Conservation (phyloP, 257 asterid species). For the Plantago elongata region DNA sequence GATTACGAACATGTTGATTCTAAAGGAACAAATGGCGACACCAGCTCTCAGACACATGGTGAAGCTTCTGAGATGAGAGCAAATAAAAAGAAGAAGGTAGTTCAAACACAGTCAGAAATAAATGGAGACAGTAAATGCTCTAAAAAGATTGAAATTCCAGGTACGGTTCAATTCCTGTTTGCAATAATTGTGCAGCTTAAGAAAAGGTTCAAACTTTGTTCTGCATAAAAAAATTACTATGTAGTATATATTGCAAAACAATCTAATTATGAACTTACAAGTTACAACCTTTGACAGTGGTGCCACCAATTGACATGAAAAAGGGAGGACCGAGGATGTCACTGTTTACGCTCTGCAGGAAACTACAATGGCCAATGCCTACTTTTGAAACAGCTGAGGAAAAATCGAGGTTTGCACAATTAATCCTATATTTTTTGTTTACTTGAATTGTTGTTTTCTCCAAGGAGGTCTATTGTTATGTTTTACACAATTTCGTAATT, state of each 20-base stretch:
- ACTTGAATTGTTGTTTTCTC: neutral
- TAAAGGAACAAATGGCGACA: conserved; percentile 14
- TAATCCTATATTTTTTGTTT: neutral
- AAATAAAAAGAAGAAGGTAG: conserved; percentile 33
- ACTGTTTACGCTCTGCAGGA: conserved; percentile 65
- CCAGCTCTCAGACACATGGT: conserved; percentile 12
- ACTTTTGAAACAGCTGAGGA: conserved; percentile 46
- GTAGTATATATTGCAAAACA: neutral
- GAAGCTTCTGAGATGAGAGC: conserved; percentile 27
- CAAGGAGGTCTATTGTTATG: neutral
- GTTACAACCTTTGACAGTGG: conserved; percentile 36
- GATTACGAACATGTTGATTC: conserved; percentile 25
- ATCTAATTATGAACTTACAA: conserved; percentile 11
- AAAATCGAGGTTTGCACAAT: conserved; percentile 58
- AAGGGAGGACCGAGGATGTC: conserved; percentile 90
- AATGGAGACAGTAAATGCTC: conserved; percentile 18
- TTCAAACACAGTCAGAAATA: conserved; percentile 13
- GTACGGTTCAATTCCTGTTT: conserved; percentile 28
- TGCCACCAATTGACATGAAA: conserved; percentile 56
- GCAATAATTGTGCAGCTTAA: neutral
- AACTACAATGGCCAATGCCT: conserved; percentile 83
- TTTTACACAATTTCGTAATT: neutral
- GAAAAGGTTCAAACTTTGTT: too few species aligned
- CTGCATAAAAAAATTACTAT: too few species aligned
- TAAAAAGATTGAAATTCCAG: conserved; percentile 41